phyloP scores from a whole-genome alignment of 106 monocot genomes.

The Acanthochlamys bracteata region DNA sequence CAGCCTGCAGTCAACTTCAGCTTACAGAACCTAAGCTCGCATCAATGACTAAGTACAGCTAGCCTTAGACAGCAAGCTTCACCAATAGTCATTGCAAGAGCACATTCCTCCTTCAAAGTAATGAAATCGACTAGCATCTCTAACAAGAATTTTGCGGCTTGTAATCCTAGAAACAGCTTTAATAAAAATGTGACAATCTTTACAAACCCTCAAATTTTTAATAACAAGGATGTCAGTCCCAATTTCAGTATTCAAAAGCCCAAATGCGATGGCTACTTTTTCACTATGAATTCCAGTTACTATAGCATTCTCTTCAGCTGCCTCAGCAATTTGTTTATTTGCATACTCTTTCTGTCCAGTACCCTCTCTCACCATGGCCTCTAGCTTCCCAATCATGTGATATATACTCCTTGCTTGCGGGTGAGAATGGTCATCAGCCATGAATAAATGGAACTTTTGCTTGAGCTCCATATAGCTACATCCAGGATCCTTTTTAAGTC shows the following conservation, averaged over 20 bases:
- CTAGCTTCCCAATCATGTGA: constrained; percentile 29
- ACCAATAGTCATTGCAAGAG: constrained; percentile 84
- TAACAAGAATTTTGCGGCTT: constrained; percentile 37
- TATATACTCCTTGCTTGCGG: constrained; percentile 40
- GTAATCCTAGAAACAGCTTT: constrained; percentile 30
- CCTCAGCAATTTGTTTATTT: background rate
- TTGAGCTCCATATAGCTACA: constrained; percentile 57
- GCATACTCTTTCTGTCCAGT: constrained; percentile 1
- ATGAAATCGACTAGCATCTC: constrained; percentile 83
- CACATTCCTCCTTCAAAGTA: constrained; percentile 53
- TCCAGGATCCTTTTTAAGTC: constrained; percentile 68
- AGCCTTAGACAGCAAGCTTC: background rate
- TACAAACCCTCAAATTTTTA: constrained; percentile 78
- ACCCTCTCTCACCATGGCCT: constrained; percentile 15
- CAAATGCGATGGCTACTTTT: constrained; percentile 74
- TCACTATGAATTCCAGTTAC: constrained; percentile 50
- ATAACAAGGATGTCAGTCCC: constrained; percentile 60
- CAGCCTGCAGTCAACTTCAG: too few relatives aligned
- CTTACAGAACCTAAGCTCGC: too few relatives aligned
- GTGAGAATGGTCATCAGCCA: constrained; percentile 79
- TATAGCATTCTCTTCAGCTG: background rate
- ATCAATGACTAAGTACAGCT: background rate
- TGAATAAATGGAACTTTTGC: constrained; percentile 56
- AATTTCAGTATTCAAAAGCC: constrained; percentile 48
- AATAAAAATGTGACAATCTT: constrained; percentile 61